Evolutionary conservation across 2,329 filamentous ascomycete species (phyloP).

Genomic region (Aureobasidium sp.): DNA sequence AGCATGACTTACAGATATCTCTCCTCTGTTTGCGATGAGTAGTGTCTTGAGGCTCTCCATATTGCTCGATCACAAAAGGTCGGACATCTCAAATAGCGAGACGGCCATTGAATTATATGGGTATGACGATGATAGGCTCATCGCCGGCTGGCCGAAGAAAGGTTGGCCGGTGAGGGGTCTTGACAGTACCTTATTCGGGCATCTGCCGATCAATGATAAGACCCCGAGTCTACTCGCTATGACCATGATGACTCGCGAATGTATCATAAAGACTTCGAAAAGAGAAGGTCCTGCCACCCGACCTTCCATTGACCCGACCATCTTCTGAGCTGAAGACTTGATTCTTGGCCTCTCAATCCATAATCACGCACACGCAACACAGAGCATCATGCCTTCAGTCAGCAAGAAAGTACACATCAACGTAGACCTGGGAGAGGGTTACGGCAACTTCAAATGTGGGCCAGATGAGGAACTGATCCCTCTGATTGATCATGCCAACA

Average conservation of each 20-base stretch:
- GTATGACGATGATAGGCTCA: not conserved
- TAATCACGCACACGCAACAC: not conserved
- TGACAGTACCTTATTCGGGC: not conserved
- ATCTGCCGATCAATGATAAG: conserved; percentile 14
- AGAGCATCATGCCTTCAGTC: conserved; percentile 41
- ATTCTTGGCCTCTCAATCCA: not conserved
- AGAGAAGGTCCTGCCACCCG: not conserved
- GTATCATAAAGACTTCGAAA: not conserved
- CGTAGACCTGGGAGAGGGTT: conserved; percentile 48
- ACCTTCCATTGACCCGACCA: not conserved
- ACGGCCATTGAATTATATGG: not conserved
- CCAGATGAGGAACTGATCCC: conserved; percentile 56
- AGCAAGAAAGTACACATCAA: conserved; percentile 49
- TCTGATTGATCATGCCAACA: conserved; percentile 55
- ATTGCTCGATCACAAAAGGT: not conserved
- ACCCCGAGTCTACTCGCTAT: not conserved
- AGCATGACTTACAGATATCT: conserved; percentile 18
- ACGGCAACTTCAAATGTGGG: conserved; percentile 46
- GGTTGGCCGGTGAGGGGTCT: conserved; percentile 8
- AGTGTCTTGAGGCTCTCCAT: conserved; percentile 45
- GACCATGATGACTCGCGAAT: not conserved
- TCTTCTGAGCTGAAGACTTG: not conserved
- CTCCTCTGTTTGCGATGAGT: conserved; percentile 51
- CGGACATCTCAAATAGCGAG: not conserved
- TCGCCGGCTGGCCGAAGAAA: not conserved